A percentile compares a stretch with the other conserved stretches of the same genome.
Conservation (phyloP, 129 eudicot genomes). For the Helichrysum umbraculigerum region DNA sequence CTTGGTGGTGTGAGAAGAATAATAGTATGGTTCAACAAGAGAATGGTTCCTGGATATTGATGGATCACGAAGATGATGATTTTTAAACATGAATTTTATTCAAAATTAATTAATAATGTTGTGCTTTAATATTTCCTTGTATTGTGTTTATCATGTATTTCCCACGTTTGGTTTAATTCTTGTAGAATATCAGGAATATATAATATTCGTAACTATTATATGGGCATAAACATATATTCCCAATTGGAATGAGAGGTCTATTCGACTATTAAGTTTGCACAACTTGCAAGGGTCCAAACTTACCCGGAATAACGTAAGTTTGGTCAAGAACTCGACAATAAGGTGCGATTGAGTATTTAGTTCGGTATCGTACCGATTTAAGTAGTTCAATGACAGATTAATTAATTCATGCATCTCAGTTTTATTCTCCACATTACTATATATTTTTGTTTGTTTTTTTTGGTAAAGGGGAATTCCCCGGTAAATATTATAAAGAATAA, state of each 20-base stretch:
- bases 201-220: no score
- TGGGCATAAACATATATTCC: no score
- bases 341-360: no score
- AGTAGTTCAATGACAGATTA: no score
- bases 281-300: background rate
- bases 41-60: constrained; percentile 90
- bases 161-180: background rate
- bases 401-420: no score
- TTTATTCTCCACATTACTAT: no score
- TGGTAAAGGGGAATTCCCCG: no score
- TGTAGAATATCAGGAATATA: no score
- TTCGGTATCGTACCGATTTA: no score
- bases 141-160: background rate
- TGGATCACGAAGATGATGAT: constrained; percentile 66
- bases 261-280: background rate
- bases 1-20: constrained; percentile 79
- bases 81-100: constrained; percentile 9
- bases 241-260: background rate
- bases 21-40: constrained; percentile 85
- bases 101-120: background rate
- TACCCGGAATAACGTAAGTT: background rate
- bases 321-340: no score
- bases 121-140: background rate
- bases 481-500: no score
- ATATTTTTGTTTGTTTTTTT: no score